Base-by-base conservation (phyloP, 2,329 filamentous ascomycete species). In the Botrytis byssoidea region DNA sequence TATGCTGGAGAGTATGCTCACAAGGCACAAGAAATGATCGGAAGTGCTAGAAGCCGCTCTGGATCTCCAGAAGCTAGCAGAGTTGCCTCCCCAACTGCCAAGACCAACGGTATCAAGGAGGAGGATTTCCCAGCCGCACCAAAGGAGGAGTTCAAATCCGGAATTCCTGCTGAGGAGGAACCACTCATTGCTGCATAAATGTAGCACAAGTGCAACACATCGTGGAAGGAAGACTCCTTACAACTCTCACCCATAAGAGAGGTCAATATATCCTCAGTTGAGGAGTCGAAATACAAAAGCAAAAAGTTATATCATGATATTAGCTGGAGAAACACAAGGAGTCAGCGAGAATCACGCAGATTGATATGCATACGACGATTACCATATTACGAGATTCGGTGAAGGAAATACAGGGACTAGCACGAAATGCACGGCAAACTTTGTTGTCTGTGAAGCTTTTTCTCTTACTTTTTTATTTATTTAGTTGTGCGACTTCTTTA, bases 1-100 rank as follows among this genome's bases (percentile, higher is more conserved):
- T 91, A 91, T 79, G 86, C 90, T 79, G 89, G 88, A 59, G 89
- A 92, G 80, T 91, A 92, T 82, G 89, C 89, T 42, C 85, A 86
- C 81, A 92, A 92, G 86, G 89, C 90, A 73, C 89, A 91, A 83
- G 85, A 88, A 78, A 84, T 91, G 81, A 85, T 92, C 77, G 85
- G 86, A 78, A 65, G 60, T 35, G 79, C 78, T 46, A 78, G 79
- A 66, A 77, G 75, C 67, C 78, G 79, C 70, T 80, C 79, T 20
- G 69, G 71, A 22, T 81, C 80, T 4, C 80, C 80, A 68, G 71
- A 73, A 14, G 74, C 75, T 25, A 75, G 75, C 55, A 71, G 57
- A 29, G 29, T 48, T 35, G 71, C 74, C 40, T 78, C 78, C 67
- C 74, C 78, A 57, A 71, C 73, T n/a, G 77, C 76, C 74, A 76